These are phyloP conservation scores for Posidonia australis DNA, from an alignment of 106 monocot genomes.

Conservation along the genomic window DNA sequence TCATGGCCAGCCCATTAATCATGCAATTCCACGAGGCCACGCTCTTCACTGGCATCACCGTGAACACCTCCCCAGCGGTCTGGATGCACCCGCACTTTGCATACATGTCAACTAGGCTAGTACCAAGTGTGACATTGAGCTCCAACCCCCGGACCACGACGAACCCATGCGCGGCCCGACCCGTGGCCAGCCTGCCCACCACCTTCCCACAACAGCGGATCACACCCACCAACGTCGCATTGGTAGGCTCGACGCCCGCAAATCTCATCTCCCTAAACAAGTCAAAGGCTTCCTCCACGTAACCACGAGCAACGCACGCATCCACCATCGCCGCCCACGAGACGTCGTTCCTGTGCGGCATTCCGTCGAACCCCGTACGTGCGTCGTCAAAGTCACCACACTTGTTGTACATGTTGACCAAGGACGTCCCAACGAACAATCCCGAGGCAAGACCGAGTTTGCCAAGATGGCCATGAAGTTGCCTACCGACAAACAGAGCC, in stretches of 20 bases:
- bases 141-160: constrained; percentile 41
- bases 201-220: constrained; percentile 49
- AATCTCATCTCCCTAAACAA: constrained; percentile 51
- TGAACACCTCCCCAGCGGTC: constrained; percentile 27
- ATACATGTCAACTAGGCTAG: constrained; percentile 9
- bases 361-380: constrained; percentile 40
- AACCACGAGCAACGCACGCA: constrained; percentile 45
- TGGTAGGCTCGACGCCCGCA: constrained; percentile 28
- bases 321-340: constrained; percentile 82
- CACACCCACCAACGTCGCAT: constrained; percentile 62
- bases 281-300: constrained; percentile 39
- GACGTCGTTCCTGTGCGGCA: constrained; percentile 42
- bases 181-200: constrained; percentile 31
- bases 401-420: constrained; percentile 26
- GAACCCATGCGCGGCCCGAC: constrained; percentile 61
- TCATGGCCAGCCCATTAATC: constrained; percentile 70
- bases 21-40: constrained; percentile 77
- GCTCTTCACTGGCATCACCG: constrained; percentile 52
- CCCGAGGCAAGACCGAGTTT: background rate
- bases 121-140: constrained; percentile 41
- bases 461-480: background rate
- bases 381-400: constrained; percentile 33
- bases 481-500: background rate
- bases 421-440: background rate
- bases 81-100: constrained; percentile 6